Evolutionary conservation across 495 filamentous ascomycete species (phyloP).

Genomic region (Bacidia gigantensis): DNA sequence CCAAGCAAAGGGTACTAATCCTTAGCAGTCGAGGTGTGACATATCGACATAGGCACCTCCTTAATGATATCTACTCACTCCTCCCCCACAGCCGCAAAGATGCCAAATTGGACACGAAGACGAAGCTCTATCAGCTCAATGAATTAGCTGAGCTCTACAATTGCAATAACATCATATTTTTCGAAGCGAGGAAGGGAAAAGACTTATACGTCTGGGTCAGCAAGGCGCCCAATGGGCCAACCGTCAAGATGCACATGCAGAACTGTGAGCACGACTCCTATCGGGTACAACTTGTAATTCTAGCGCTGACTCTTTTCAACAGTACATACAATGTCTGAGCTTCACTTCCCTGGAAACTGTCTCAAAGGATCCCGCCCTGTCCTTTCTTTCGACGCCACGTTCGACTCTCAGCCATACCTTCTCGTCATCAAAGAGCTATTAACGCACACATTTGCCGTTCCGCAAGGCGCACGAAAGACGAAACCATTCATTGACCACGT

Average conservation of each 20-base stretch:
- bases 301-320: slow-evolving; percentile 12
- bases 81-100: slow-evolving; percentile 89
- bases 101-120: slow-evolving; percentile 92
- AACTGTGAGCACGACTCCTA: slow-evolving; percentile 31
- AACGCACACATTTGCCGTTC: slow-evolving; percentile 85
- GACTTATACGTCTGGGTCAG: slow-evolving; percentile 57
- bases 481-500: slow-evolving; percentile 97
- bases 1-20: slow-evolving; percentile 76
- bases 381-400: slow-evolving; percentile 77
- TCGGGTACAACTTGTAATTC: neutral
- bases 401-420: slow-evolving; percentile 44
- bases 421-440: slow-evolving; percentile 75
- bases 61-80: slow-evolving; percentile 77
- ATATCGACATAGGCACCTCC: slow-evolving; percentile 81
- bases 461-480: slow-evolving; percentile 67
- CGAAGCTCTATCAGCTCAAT: slow-evolving; percentile 76
- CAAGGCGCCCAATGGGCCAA: slow-evolving; percentile 90
- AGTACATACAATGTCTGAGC: slow-evolving; percentile 90
- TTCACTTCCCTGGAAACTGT: slow-evolving; percentile 95
- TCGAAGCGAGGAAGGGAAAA: slow-evolving; percentile 88
- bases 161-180: slow-evolving; percentile 96
- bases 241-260: slow-evolving; percentile 71
- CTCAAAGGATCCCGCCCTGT: slow-evolving; percentile 91
- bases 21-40: slow-evolving; percentile 82
- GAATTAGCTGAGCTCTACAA: slow-evolving; percentile 96